Evolutionary conservation across 345 rosid genomes (phyloP).

Genomic region (Garcia nutans): DNA sequence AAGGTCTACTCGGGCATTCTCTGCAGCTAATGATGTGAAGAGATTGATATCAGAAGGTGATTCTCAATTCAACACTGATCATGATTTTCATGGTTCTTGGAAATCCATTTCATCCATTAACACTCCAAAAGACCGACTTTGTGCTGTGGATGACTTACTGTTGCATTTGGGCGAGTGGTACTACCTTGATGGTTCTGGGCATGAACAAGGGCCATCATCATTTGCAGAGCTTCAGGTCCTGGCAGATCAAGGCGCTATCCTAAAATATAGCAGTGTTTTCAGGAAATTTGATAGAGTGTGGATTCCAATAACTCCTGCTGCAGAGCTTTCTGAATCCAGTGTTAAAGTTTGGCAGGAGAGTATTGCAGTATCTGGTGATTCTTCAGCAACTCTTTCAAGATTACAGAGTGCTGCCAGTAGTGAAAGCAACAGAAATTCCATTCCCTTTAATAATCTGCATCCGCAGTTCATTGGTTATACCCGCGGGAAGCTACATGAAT

Average conservation of each 20-base stretch:
- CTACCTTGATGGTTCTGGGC: conserved; percentile 90
- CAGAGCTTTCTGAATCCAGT: conserved; percentile 42
- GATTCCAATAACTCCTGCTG: conserved; percentile 65
- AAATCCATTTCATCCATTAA: conserved; percentile 44
- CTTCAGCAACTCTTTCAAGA: conserved; percentile 38
- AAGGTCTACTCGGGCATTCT: conserved; percentile 61
- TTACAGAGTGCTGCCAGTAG: conserved; percentile 27
- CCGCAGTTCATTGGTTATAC: conserved; percentile 95
- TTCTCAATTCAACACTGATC: conserved; percentile 52
- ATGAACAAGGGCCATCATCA: conserved; percentile 79
- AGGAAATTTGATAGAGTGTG: conserved; percentile 86
- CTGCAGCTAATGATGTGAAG: conserved; percentile 59
- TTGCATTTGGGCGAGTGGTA: conserved; percentile 97
- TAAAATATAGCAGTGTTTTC: conserved; percentile 72
- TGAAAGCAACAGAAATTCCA: conserved; percentile 30
- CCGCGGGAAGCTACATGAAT: conserved; percentile 87
- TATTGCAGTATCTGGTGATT: conserved; percentile 37
- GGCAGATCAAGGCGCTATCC: conserved; percentile 68
- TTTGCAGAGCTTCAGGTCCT: conserved; percentile 71
- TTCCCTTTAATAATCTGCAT: conserved; percentile 61
- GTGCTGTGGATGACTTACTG: conserved; percentile 65
- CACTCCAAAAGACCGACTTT: conserved; percentile 65
- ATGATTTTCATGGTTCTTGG: conserved; percentile 45
- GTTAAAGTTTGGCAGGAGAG: conserved; percentile 35
- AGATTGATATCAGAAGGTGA: conserved; percentile 57